Evolutionary conservation across 352 stramenopile genomes (phyloP).

Genomic region (Phytophthora kernoviae): DNA sequence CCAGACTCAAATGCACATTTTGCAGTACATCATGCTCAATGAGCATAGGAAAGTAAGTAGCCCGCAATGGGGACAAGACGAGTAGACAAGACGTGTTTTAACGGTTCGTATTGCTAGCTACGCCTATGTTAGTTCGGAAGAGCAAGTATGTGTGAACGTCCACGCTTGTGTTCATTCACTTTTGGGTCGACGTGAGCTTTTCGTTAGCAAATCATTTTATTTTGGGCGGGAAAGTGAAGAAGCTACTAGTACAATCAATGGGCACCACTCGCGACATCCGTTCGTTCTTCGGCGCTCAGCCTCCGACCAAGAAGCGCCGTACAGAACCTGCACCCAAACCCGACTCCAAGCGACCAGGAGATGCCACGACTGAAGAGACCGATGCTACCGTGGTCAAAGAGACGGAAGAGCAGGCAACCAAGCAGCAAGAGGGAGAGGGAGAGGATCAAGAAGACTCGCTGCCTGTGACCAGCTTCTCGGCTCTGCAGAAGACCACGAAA

Average conservation of each 20-base stretch:
- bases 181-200: too few relatives aligned
- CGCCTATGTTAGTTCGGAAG: too few relatives aligned
- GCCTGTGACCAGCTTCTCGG: slow-evolving; percentile 33
- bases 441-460: slow-evolving; percentile 10
- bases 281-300: slow-evolving; percentile 55
- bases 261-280: slow-evolving; percentile 49
- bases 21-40: too few relatives aligned
- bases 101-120: too few relatives aligned
- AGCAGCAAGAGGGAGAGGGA: not conserved
- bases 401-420: not conserved
- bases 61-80: too few relatives aligned
- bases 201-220: not conserved
- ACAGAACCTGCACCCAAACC: slow-evolving; percentile 1
- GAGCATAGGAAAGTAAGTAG: too few relatives aligned
- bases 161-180: too few relatives aligned
- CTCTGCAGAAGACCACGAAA: slow-evolving; percentile 29
- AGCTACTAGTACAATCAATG: too few relatives aligned
- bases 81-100: too few relatives aligned
- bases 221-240: not conserved
- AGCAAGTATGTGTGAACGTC: too few relatives aligned
- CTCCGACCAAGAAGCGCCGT: slow-evolving; percentile 38
- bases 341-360: not conserved
- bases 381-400: not conserved
- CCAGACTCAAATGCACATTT: too few relatives aligned
- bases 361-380: not conserved